These are phyloP conservation scores for Penicillium occitanis DNA, from an alignment of 2,329 filamentous ascomycete genomes.

Conservation along the genomic window DNA sequence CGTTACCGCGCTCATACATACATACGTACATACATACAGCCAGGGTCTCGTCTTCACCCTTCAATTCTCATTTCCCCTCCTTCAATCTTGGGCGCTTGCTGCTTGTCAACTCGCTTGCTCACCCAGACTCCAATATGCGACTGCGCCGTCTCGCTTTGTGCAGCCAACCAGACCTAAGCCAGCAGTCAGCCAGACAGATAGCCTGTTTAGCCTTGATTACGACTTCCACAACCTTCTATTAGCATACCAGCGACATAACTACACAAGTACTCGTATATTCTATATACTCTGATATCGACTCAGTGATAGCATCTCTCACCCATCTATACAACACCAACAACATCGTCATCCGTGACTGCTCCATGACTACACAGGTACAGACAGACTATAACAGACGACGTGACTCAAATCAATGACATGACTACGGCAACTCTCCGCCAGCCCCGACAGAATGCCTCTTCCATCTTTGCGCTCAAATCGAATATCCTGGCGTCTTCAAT, in stretches of 20 bases:
- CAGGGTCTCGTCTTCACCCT: slow-evolving; percentile 3
- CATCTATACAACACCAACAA: neutral
- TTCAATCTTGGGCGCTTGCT: neutral
- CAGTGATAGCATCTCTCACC: neutral
- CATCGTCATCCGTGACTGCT: neutral
- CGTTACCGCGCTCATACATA: neutral
- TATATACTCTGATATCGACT: neutral
- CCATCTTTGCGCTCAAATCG: slow-evolving; percentile 10
- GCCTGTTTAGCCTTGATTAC: neutral
- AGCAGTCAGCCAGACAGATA: neutral
- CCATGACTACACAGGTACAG: neutral
- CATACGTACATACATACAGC: neutral
- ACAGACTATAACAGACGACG: neutral
- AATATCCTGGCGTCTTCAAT: neutral
- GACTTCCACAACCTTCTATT: neutral
- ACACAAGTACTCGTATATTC: neutral
- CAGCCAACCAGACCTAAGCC: slow-evolving; percentile 1
- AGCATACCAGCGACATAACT: neutral
- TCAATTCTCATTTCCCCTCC: slow-evolving; percentile 9
- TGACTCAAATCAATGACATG: slow-evolving; percentile 7
- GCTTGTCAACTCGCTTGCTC: neutral
- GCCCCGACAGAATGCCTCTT: slow-evolving; percentile 13
- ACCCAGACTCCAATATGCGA: slow-evolving; percentile 6
- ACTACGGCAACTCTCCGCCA: slow-evolving; percentile 13
- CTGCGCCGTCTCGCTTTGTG: slow-evolving; percentile 3